Conservation (phyloP, 148 eudicot genomes). For the Rhododendron mucronatum region DNA sequence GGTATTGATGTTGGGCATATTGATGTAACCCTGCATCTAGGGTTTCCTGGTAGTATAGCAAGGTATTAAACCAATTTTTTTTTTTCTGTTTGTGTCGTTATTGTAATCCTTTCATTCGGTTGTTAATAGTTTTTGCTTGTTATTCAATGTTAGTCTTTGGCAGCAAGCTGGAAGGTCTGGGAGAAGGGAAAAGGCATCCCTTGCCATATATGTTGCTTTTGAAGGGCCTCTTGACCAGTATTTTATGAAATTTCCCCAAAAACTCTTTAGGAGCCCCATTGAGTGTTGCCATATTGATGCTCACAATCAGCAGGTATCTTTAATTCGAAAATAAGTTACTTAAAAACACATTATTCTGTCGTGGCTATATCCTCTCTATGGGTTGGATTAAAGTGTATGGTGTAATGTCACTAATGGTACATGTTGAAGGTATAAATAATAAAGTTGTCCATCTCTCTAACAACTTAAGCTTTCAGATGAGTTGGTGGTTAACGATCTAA, state of each 20-base stretch:
- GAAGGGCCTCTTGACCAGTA: slow-evolving; percentile 97
- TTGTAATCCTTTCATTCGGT: neutral
- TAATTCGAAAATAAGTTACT: neutral
- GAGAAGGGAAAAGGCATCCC: slow-evolving; percentile 84
- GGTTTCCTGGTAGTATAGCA: slow-evolving; percentile 95
- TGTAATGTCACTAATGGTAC: neutral
- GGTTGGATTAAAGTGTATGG: neutral
- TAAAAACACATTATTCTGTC: neutral
- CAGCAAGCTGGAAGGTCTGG: slow-evolving; percentile 99
- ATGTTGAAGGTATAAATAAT: neutral
- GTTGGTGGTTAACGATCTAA: too few relatives aligned
- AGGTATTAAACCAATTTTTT: slow-evolving; percentile 41
- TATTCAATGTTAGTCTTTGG: slow-evolving; percentile 56
- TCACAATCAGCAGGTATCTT: slow-evolving; percentile 67
- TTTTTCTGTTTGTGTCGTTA: slow-evolving; percentile 11
- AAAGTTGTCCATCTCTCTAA: too few relatives aligned
- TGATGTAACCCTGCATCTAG: slow-evolving; percentile 91
- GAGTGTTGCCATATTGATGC: slow-evolving; percentile 96
- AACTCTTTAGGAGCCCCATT: slow-evolving; percentile 73
- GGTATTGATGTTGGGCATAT: slow-evolving; percentile 96
- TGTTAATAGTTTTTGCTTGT: slow-evolving; percentile 12
- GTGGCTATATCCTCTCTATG: neutral
- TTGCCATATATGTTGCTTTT: slow-evolving; percentile 92
- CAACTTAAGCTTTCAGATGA: too few relatives aligned
- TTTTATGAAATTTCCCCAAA: slow-evolving; percentile 83